Evolutionary conservation across 2,329 filamentous ascomycete species (phyloP).

Genomic region (Graphilbum ipis-grandicollis): DNA sequence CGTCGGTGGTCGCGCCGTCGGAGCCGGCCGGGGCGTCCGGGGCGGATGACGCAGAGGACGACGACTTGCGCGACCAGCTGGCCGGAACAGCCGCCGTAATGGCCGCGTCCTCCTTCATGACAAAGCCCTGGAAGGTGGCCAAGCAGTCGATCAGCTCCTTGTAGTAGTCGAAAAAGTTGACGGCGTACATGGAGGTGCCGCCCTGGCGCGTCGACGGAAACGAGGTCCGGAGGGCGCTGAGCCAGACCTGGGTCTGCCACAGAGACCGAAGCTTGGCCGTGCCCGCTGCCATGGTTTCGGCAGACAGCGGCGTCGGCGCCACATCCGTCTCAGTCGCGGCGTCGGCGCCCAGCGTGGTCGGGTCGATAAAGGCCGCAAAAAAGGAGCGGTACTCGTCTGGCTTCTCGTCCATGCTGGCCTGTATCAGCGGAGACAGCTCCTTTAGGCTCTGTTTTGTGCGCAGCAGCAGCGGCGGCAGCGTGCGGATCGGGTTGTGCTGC

Average conservation of each 20-base stretch:
- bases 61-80: slow-evolving; percentile 31
- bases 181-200: slow-evolving; percentile 47
- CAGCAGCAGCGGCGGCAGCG: slow-evolving; percentile 64
- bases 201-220: slow-evolving; percentile 54
- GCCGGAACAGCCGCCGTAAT: slow-evolving; percentile 58
- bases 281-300: slow-evolving; percentile 37
- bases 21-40: slow-evolving; percentile 1
- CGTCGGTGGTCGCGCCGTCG: background rate
- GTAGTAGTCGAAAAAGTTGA: slow-evolving; percentile 80
- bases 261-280: slow-evolving; percentile 66
- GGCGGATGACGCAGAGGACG: slow-evolving; percentile 1
- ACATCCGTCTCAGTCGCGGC: too few species aligned
- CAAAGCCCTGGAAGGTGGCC: slow-evolving; percentile 60
- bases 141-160: slow-evolving; percentile 54
- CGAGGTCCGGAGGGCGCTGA: slow-evolving; percentile 56
- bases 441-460: slow-evolving; percentile 56
- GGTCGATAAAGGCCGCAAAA: slow-evolving; percentile 49
- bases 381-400: slow-evolving; percentile 34
- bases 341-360: too few species aligned
- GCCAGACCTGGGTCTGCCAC: slow-evolving; percentile 57
- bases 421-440: slow-evolving; percentile 46
- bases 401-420: background rate
- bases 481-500: slow-evolving; percentile 63
- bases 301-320: slow-evolving; percentile 12
- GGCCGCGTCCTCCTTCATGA: slow-evolving; percentile 70